These are phyloP conservation scores for Earliella scabrosa DNA, from an alignment of 1,284 basidiomycete species.

Conservation along the genomic window DNA sequence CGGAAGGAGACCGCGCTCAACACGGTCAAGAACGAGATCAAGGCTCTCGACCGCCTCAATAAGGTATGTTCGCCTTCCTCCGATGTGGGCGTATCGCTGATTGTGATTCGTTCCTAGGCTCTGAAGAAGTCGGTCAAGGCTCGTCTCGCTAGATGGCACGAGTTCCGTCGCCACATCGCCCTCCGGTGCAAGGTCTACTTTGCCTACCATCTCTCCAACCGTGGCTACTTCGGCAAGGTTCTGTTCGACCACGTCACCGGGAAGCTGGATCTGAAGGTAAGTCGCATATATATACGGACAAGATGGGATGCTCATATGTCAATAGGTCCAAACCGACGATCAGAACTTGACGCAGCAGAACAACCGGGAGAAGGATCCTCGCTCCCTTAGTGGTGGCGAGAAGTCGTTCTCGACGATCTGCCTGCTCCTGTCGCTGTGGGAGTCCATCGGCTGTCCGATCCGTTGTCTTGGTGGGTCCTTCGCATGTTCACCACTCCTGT, in stretches of 20 bases:
- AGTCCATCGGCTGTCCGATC: constrained; percentile 92
- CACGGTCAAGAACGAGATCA: constrained; percentile 63
- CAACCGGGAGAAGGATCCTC: constrained; percentile 74
- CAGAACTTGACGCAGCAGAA: constrained; percentile 67
- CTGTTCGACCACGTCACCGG: constrained; percentile 81
- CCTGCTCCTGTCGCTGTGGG: constrained; percentile 92
- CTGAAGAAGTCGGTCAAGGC: constrained; percentile 65
- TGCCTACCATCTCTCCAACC: constrained; percentile 79
- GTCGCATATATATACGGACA: constrained; percentile 7
- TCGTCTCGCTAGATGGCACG: constrained; percentile 81
- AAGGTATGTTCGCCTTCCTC: constrained; percentile 45
- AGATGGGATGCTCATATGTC: not conserved
- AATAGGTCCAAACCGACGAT: constrained; percentile 78
- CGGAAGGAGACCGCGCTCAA: constrained; percentile 61
- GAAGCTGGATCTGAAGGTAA: constrained; percentile 72
- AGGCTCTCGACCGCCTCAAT: constrained; percentile 64
- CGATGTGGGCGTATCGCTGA: no score
- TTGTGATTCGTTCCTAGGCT: no score
- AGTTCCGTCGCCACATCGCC: constrained; percentile 86
- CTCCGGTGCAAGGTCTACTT: constrained; percentile 87
- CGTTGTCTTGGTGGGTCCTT: constrained; percentile 82
- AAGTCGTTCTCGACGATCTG: constrained; percentile 98
- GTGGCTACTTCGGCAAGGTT: constrained; percentile 86
- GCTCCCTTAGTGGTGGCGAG: constrained; percentile 90
- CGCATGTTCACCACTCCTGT: not conserved